Evolutionary conservation across 176 grass and related monocot genomes (phyloP).

Genomic region (Carex parvula): DNA sequence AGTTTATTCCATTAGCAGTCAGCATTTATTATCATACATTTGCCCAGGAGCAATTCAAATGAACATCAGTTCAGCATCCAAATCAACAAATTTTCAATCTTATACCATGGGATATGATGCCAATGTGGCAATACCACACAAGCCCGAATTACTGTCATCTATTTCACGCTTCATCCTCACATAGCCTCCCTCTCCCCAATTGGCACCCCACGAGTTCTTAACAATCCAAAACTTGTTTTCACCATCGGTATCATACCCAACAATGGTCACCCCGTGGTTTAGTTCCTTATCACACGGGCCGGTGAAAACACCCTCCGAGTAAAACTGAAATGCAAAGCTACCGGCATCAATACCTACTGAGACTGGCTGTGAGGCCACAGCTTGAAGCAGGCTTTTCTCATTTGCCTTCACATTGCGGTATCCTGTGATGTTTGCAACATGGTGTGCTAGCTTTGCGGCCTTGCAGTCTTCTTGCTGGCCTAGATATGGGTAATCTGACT

Average conservation of each 20-base stretch:
- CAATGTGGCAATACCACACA: slow-evolving; percentile 35
- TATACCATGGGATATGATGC: slow-evolving; percentile 34
- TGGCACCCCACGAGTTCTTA: slow-evolving; percentile 38
- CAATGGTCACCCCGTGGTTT: slow-evolving; percentile 33
- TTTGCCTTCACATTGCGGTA: slow-evolving; percentile 32
- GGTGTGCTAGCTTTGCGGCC: background rate
- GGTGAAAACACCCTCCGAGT: slow-evolving; percentile 30
- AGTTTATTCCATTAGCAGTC: background rate
- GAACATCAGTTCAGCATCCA: background rate
- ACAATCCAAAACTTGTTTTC: slow-evolving; percentile 36
- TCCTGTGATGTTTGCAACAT: slow-evolving; percentile 30
- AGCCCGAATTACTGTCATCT: background rate
- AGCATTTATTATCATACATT: slow-evolving; percentile 3
- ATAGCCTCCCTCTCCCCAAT: slow-evolving; percentile 41
- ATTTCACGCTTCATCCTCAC: slow-evolving; percentile 32
- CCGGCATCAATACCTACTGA: slow-evolving; percentile 38
- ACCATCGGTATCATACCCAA: slow-evolving; percentile 31
- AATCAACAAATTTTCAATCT: slow-evolving; percentile 4
- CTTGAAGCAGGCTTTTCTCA: slow-evolving; percentile 23
- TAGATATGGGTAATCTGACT: slow-evolving; percentile 32
- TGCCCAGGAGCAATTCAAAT: background rate
- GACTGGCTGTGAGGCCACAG: slow-evolving; percentile 34
- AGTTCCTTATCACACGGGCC: slow-evolving; percentile 28
- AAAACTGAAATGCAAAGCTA: slow-evolving; percentile 35
- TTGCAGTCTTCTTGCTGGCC: slow-evolving; percentile 19